phyloP scores from a whole-genome alignment of 2,329 filamentous ascomycete species.

The Verticillium nubilum region DNA sequence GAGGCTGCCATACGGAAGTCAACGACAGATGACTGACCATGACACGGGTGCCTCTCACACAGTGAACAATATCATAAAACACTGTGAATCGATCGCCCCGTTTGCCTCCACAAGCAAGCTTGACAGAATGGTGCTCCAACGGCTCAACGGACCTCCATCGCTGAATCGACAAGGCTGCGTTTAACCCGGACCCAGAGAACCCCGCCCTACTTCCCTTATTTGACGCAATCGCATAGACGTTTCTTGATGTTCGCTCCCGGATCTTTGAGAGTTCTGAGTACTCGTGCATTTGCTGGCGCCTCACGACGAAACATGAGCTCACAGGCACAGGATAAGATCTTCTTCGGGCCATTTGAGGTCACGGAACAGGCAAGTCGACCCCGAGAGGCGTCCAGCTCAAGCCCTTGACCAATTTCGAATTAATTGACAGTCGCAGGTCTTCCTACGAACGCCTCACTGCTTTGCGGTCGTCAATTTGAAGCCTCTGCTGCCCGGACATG shows the following conservation, averaged over 20 bases:
- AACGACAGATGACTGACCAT: no score
- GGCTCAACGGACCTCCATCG: neutral
- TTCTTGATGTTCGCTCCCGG: neutral
- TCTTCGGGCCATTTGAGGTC: constrained; percentile 73
- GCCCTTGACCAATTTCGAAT: no score
- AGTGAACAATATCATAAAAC: no score
- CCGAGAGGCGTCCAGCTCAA: neutral
- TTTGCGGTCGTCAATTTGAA: constrained; percentile 95
- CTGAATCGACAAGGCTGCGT: neutral
- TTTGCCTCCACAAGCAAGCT: no score
- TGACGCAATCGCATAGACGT: neutral
- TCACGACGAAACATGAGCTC: constrained; percentile 18
- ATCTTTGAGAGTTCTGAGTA: neutral
- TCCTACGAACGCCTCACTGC: constrained; percentile 71
- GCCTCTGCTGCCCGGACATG: constrained; percentile 86
- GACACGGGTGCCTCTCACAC: no score
- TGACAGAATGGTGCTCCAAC: neutral
- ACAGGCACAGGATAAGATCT: constrained; percentile 30
- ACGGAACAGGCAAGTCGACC: constrained; percentile 58
- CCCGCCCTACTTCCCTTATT: neutral
- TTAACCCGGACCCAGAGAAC: neutral
- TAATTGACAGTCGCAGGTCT: constrained; percentile 58
- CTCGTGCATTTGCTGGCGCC: neutral
- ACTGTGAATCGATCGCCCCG: no score
- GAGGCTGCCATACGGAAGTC: no score